Evolutionary conservation across 345 rosid genomes (phyloP), one percentile per base, ranked within the genome.

Genomic region (Rhizophora mangle): DNA sequence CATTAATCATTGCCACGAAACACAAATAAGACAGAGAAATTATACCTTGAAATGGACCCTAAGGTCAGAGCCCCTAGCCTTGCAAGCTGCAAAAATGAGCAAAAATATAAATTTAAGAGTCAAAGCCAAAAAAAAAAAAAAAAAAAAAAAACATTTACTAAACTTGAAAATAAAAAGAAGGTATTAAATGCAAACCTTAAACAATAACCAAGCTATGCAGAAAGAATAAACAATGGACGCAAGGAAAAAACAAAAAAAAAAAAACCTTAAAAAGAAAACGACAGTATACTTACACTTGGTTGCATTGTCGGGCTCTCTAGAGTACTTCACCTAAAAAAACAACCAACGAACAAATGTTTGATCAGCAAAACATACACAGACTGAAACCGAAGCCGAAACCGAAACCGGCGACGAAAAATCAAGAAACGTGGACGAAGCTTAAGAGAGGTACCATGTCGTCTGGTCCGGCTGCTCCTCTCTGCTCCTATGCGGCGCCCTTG

Each of bases 21-120:
- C 37, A 13, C 26, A 34, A 24, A 8, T 6, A 6, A 1, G 3
- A 20, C 18, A 59, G 29, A 13, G 59, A 30, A 31, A 32, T 2
- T 36, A 68, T 79, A 90, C 98, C 96, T 95, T 95, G 78, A 95
- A 95, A 79, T 90, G 99, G 81, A 87, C 94, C 75, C 99, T 85
- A 55, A 92, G 98, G 81, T 92, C 96, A 36, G 93, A 84, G 52
- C 96, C 99, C 74, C 96, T 88, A 2, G 99, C 93, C 89, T 92
- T 95, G 87, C 97, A 90, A 54, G 98, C 99, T 95, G 82, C 74
- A 81, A 75, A 13, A 16, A 72, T 0, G 29, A 34, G 6, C 20
- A 36, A 9, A 20, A 21, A 68, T 6, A 19, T 18, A 56, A 54
- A 4, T 20, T 30, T 26, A 53, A 6, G 4, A 8, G 1, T 0